phyloP scores from a whole-genome alignment of 2,329 filamentous ascomycete genomes.

The Fusarium sambucinum region DNA sequence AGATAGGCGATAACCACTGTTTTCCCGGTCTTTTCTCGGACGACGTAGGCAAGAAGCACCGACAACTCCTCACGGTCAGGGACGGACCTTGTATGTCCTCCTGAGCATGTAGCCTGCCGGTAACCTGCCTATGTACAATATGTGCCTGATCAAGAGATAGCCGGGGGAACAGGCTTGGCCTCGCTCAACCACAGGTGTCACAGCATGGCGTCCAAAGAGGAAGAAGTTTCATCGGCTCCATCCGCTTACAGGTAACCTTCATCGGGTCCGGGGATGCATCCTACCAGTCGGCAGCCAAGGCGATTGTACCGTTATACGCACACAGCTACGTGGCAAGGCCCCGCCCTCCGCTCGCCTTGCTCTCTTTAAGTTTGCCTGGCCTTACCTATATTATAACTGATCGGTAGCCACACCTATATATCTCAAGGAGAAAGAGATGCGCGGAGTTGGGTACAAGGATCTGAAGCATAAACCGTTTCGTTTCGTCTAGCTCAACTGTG shows the following conservation, averaged over 20 bases:
- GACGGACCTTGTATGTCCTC: conserved; percentile 32
- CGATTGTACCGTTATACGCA: conserved; percentile 23
- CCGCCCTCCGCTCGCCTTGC: conserved; percentile 21
- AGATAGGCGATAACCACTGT: conserved; percentile 11
- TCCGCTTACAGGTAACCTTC: conserved; percentile 25
- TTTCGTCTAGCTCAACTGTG: conserved; percentile 43
- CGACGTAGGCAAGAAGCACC: conserved; percentile 12
- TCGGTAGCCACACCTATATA: conserved; percentile 27
- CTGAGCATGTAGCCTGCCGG: conserved; percentile 25
- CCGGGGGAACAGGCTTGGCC: conserved; percentile 11
- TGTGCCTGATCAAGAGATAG: conserved; percentile 24
- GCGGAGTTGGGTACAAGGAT: conserved; percentile 28
- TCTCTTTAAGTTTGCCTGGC: conserved; percentile 1
- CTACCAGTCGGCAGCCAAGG: conserved; percentile 37
- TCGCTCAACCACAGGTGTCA: conserved; percentile 28
- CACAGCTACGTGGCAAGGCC: conserved; percentile 41
- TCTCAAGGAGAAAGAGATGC: conserved; percentile 31
- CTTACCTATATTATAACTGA: conserved; percentile 36
- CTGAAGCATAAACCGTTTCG: conserved; percentile 36
- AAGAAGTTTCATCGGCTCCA: conserved; percentile 34
- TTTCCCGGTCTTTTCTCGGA: conserved; percentile 26
- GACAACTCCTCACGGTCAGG: conserved; percentile 15
- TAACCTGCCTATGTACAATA: conserved; percentile 15
- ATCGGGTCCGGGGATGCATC: conserved; percentile 13
- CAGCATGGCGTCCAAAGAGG: conserved; percentile 2